phyloP scores from a whole-genome alignment of 140 eudicot genomes.

The Ambrosia hybrid region DNA sequence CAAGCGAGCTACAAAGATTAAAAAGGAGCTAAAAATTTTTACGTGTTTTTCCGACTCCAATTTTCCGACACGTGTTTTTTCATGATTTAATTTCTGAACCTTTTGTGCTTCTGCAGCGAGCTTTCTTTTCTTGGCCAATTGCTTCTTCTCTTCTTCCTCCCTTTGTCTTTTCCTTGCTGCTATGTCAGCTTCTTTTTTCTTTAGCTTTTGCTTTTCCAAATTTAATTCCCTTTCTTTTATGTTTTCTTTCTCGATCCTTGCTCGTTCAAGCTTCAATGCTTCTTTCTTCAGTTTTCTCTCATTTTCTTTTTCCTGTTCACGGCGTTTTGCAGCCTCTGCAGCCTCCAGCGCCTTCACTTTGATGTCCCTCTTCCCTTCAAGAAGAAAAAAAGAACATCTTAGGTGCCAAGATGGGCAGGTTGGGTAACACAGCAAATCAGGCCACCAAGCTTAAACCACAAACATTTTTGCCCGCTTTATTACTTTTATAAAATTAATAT shows the following conservation, averaged over 20 bases:
- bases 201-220: slow-evolving; percentile 65
- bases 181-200: slow-evolving; percentile 77
- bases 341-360: slow-evolving; percentile 89
- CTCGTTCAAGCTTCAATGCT: slow-evolving; percentile 82
- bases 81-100: slow-evolving; percentile 52
- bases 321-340: slow-evolving; percentile 91
- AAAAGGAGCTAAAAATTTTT: slow-evolving; percentile 33
- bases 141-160: slow-evolving; percentile 73
- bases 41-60: slow-evolving; percentile 39
- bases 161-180: slow-evolving; percentile 78
- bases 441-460: neutral
- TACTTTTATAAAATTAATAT: neutral
- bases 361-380: slow-evolving; percentile 83
- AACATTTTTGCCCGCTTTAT: neutral
- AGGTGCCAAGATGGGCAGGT: slow-evolving; percentile 1
- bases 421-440: neutral
- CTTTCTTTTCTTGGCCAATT: slow-evolving; percentile 61
- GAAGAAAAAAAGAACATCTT: neutral
- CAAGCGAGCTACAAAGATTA: neutral
- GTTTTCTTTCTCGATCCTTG: slow-evolving; percentile 70
- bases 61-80: slow-evolving; percentile 45
- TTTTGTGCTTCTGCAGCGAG: slow-evolving; percentile 52
- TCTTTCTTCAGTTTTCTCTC: slow-evolving; percentile 84
- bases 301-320: slow-evolving; percentile 69
- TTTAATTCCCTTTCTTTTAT: slow-evolving; percentile 58